Evolutionary conservation across 140 eudicot genomes (phyloP).

Genomic region (Anethum foeniculum): DNA sequence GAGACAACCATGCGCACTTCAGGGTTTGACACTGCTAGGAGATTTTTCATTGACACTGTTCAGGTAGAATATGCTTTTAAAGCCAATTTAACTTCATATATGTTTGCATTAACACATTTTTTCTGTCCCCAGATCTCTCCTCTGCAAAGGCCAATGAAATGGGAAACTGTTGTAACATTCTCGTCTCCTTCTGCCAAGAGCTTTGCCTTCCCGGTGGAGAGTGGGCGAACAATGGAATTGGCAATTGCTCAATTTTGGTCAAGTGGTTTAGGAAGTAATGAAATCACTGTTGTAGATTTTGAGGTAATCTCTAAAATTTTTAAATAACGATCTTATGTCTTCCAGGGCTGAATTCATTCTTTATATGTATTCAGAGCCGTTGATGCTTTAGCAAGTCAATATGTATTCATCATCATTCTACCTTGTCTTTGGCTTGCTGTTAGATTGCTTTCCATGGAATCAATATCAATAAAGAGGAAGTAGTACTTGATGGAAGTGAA

Average conservation of each 20-base stretch:
- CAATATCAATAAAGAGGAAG: slow-evolving; percentile 57
- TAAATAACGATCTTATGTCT: not conserved
- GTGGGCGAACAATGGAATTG: slow-evolving; percentile 85
- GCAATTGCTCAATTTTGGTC: slow-evolving; percentile 98
- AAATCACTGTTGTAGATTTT: slow-evolving; percentile 69
- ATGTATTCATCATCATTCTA: not conserved
- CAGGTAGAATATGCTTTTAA: slow-evolving; percentile 41
- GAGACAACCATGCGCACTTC: slow-evolving; percentile 88
- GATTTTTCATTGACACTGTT: slow-evolving; percentile 76
- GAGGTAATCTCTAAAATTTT: slow-evolving; percentile 43
- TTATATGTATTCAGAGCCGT: not conserved
- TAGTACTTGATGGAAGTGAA: slow-evolving; percentile 89
- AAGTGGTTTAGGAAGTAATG: slow-evolving; percentile 89
- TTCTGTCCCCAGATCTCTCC: slow-evolving; percentile 61
- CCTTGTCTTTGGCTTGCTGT: slow-evolving; percentile 11
- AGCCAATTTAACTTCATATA: slow-evolving; percentile 11
- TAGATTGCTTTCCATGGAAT: slow-evolving; percentile 91
- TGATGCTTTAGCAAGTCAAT: not conserved
- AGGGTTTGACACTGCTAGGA: slow-evolving; percentile 81
- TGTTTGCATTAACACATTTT: slow-evolving; percentile 24
- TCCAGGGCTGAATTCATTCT: not conserved
- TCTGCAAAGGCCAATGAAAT: slow-evolving; percentile 71
- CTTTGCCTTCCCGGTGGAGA: slow-evolving; percentile 78
- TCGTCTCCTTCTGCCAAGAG: slow-evolving; percentile 90
- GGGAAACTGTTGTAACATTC: slow-evolving; percentile 69